Percentiles rank a stretch among this genome's conserved stretches.
phyloP scores from a whole-genome alignment of 148 eudicot genomes.

The Tetragonia tetragonoides region DNA sequence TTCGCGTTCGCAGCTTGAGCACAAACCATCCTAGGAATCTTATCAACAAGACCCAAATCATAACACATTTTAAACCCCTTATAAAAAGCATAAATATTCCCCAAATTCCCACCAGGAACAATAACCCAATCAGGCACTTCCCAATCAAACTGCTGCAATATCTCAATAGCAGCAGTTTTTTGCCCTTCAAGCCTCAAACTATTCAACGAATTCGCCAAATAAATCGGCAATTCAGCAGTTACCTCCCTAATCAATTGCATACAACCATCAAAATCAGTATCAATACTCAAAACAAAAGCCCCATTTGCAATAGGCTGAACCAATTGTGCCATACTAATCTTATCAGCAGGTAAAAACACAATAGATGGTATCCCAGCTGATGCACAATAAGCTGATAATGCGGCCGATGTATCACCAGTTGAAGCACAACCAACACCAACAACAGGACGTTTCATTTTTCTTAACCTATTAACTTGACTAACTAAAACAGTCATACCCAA shows the following conservation, averaged over 20 bases:
- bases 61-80: constrained; percentile 89
- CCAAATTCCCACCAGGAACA: constrained; percentile 92
- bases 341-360: constrained; percentile 71
- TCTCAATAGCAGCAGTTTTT: constrained; percentile 79
- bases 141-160: constrained; percentile 95
- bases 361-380: constrained; percentile 89
- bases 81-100: constrained; percentile 88
- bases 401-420: constrained; percentile 87
- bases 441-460: constrained; percentile 77
- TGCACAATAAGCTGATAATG: constrained; percentile 88
- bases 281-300: constrained; percentile 67
- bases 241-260: constrained; percentile 89
- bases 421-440: constrained; percentile 92
- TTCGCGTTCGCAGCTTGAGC: constrained; percentile 97
- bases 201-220: constrained; percentile 76
- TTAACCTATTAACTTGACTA: constrained; percentile 74
- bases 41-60: constrained; percentile 82
- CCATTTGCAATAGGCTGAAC: constrained; percentile 93
- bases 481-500: constrained; percentile 93
- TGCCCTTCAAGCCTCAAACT: constrained; percentile 84
- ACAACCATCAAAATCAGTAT: constrained; percentile 79
- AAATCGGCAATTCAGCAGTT: constrained; percentile 78
- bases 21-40: constrained; percentile 80
- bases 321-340: constrained; percentile 73
- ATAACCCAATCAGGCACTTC: constrained; percentile 96